Evolutionary conservation across 768 basidiomycete species (phyloP).

Genomic region (Fomitopsis serialis): DNA sequence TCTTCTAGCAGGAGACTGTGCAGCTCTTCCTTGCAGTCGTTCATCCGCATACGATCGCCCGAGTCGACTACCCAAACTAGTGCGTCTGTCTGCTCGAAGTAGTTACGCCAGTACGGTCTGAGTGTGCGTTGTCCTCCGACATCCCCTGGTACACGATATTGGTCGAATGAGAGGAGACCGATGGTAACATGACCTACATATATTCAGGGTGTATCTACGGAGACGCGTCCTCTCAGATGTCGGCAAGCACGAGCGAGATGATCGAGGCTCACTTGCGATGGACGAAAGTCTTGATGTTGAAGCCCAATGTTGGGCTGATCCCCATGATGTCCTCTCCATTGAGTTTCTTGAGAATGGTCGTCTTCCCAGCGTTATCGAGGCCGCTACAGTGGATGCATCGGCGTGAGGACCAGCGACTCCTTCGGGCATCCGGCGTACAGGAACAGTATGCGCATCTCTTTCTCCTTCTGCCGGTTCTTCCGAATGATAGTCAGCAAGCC

Average conservation of each 20-base stretch:
- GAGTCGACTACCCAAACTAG: slow-evolving; percentile 99
- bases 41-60: slow-evolving; percentile 83
- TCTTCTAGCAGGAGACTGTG: slow-evolving; percentile 86
- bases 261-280: slow-evolving; percentile 69
- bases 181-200: slow-evolving; percentile 46
- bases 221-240: background rate
- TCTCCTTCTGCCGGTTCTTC: slow-evolving; percentile 93
- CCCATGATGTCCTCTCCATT: slow-evolving; percentile 86
- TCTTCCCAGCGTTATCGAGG: slow-evolving; percentile 98
- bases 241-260: background rate
- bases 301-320: slow-evolving; percentile 92
- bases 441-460: slow-evolving; percentile 94
- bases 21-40: slow-evolving; percentile 85
- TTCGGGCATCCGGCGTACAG: slow-evolving; percentile 41
- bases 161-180: background rate
- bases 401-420: background rate
- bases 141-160: slow-evolving; percentile 62
- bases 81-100: slow-evolving; percentile 98
- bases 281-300: slow-evolving; percentile 97
- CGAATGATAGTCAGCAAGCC: slow-evolving; percentile 95
- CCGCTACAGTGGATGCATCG: slow-evolving; percentile 49
- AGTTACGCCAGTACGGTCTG: slow-evolving; percentile 97
- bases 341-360: slow-evolving; percentile 93
- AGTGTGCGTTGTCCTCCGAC: slow-evolving; percentile 95
- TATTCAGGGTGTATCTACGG: slow-evolving; percentile 68